Evolutionary conservation across 345 rosid species (phyloP).

Genomic region (Lagerstroemia speciosa): DNA sequence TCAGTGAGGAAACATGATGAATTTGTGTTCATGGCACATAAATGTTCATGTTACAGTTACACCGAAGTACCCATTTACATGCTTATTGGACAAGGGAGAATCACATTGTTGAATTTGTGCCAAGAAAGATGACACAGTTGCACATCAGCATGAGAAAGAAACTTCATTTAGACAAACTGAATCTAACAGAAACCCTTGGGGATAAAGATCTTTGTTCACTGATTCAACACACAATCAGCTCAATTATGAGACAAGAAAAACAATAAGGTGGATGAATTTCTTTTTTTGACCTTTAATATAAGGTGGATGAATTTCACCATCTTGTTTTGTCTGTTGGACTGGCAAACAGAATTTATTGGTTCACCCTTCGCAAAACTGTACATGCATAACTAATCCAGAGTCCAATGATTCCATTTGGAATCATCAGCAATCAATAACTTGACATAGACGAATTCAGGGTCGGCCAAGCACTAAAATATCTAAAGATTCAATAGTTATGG

Average conservation of each 20-base stretch:
- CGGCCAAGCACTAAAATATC: neutral
- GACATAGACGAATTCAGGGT: neutral
- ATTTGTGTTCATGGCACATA: neutral
- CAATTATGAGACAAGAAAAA: neutral
- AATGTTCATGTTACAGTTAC: no score
- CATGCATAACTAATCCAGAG: neutral
- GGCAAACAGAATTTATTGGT: neutral
- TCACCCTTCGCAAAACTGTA: neutral
- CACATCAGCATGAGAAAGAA: neutral
- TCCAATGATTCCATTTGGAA: neutral
- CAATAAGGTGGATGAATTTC: neutral
- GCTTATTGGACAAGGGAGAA: neutral
- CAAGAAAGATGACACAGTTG: conserved; percentile 1
- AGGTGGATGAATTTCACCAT: no score
- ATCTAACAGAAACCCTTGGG: neutral
- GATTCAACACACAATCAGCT: neutral
- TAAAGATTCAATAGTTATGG: neutral
- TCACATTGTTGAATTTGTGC: neutral
- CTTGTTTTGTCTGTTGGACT: no score
- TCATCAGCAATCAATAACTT: neutral
- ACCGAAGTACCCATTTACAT: neutral
- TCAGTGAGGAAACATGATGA: conserved; percentile 3
- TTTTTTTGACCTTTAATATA: no score
- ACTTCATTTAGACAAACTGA: neutral
- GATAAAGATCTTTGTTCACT: neutral